Base-by-base conservation (phyloP, 2,329 filamentous ascomycete genomes). In the Byssochlamys sp. region DNA sequence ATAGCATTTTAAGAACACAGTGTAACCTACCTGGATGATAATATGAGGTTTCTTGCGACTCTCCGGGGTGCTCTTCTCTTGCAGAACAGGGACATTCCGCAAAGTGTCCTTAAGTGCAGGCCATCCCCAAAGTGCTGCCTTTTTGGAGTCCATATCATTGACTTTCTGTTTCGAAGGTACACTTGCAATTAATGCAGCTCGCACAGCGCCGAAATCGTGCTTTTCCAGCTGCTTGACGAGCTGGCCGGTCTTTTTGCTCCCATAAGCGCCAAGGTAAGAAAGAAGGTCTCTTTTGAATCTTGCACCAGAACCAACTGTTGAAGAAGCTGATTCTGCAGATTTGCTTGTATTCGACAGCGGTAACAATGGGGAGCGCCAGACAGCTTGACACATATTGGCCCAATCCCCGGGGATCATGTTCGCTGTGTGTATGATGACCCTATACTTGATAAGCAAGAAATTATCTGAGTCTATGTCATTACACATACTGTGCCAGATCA, bases 361-460 rank as follows among this genome's bases (percentile, higher is more conserved):
- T 0, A 95, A 81, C 1, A 82, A 68, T 0, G 89, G 89, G 0
- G 89, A 92, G 54, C 76, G 78, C 91, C 91, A 96, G 4, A 89
- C 82, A 1, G 84, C 90, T 69, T 96, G 90, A 0, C 86, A 88
- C 88, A 95, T 89, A 64, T 94, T 94, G 1, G 79, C 81, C 91
- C 91, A 96, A 70, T 96, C 91, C 57, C 86, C 84, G 3, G 80
- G 68, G n/a, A 95, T 92, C 87, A 95, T 90, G 65, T 96, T 96
- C 19, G 91, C 90, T 0, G 91, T 96, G 65, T 95, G 89, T 29
- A 96, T 91, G 57, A 95, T 74, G 4, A 96, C 76, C 52, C 76
- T 78, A 25, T 4, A 26, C 4, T 24, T 52, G 14, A 50, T 61
- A 27, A 61, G 54, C n/a, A 28, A 55, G 2, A 19, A 2, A 28